These are phyloP conservation scores for Penicillium verhagenii DNA, from an alignment of 495 filamentous ascomycete genomes.

Conservation along the genomic window DNA sequence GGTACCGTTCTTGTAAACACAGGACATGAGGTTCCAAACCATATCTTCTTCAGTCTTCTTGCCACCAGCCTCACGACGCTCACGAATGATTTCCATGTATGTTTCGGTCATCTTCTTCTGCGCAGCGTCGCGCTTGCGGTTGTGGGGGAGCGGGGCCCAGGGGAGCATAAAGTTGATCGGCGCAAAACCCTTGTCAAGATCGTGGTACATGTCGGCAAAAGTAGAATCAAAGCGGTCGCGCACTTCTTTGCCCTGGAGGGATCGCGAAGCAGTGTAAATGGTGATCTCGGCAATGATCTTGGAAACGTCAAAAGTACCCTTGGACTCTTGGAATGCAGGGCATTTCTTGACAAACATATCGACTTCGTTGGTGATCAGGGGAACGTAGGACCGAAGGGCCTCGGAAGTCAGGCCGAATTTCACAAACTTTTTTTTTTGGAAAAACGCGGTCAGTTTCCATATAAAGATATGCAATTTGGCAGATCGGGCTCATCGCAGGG, in stretches of 20 bases:
- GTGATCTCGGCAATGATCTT: conserved; percentile 60
- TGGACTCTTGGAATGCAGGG: conserved; percentile 42
- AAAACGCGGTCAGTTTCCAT: conserved; percentile 6
- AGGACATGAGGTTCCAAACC: conserved; percentile 68
- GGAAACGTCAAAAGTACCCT: conserved; percentile 52
- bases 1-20: conserved; percentile 61
- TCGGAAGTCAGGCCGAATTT: conserved; percentile 64
- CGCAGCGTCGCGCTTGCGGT: conserved; percentile 58
- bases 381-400: conserved; percentile 62
- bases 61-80: conserved; percentile 47
- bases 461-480: not conserved
- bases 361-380: conserved; percentile 53
- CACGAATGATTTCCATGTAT: conserved; percentile 60
- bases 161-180: conserved; percentile 67
- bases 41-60: conserved; percentile 59
- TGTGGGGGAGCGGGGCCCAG: conserved; percentile 61
- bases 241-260: conserved; percentile 64
- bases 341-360: conserved; percentile 49
- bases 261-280: conserved; percentile 65
- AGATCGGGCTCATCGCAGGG: not conserved
- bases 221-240: conserved; percentile 59
- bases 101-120: conserved; percentile 56
- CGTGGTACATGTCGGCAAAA: conserved; percentile 63
- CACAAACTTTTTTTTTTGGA: conserved; percentile 52
- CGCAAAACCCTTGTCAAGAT: conserved; percentile 64